These are phyloP conservation scores for Gymnopus androsaceus DNA, from an alignment of 1,284 basidiomycete species.

Conservation along the genomic window DNA sequence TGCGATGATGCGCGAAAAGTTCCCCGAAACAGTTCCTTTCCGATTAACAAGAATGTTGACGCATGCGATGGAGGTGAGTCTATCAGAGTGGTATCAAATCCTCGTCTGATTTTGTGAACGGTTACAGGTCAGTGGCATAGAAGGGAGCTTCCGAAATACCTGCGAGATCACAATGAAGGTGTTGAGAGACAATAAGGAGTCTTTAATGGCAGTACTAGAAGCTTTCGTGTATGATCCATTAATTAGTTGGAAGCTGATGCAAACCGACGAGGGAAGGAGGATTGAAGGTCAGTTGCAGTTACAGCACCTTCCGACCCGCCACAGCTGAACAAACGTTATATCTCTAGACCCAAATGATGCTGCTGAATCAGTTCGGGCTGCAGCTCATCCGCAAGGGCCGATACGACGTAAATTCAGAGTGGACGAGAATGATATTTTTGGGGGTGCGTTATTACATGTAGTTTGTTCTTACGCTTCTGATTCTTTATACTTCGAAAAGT, in stretches of 20 bases:
- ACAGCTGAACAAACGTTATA: constrained; percentile 34
- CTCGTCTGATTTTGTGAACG: constrained; percentile 10
- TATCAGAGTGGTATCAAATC: neutral
- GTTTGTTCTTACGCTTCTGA: neutral
- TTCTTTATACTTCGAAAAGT: constrained; percentile 41
- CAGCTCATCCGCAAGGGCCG: constrained; percentile 75
- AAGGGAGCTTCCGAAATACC: constrained; percentile 94
- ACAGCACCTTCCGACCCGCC: neutral
- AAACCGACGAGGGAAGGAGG: constrained; percentile 68
- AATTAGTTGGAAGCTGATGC: constrained; percentile 87
- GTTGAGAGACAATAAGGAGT: constrained; percentile 95
- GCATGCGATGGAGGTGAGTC: constrained; percentile 94
- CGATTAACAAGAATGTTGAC: constrained; percentile 97
- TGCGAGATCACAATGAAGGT: constrained; percentile 99
- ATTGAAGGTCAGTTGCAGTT: constrained; percentile 60
- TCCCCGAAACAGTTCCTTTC: constrained; percentile 99
- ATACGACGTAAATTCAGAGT: constrained; percentile 68
- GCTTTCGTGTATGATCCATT: constrained; percentile 91
- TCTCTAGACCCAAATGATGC: constrained; percentile 50
- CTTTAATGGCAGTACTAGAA: constrained; percentile 95
- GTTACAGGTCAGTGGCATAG: constrained; percentile 88
- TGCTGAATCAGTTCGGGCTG: constrained; percentile 64
- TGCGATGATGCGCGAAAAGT: constrained; percentile 96
- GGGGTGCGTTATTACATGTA: constrained; percentile 45
- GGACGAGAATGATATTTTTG: constrained; percentile 83